phyloP scores from a whole-genome alignment of 2,329 filamentous ascomycete species.

The Xylariaceae sp. region DNA sequence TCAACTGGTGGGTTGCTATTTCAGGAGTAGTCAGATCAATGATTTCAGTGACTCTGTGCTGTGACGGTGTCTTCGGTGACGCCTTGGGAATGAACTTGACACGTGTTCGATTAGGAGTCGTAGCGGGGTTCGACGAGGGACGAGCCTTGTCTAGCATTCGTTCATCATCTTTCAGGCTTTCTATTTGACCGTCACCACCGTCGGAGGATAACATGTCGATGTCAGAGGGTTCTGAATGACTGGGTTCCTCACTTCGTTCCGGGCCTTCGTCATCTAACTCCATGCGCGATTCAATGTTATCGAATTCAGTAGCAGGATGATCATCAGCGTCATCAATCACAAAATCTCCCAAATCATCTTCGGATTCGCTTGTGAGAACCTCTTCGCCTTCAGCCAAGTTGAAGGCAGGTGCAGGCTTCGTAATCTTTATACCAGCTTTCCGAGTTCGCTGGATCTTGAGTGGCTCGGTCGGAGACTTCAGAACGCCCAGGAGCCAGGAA shows the following conservation, averaged over 20 bases:
- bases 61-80: slow-evolving; percentile 13
- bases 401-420: slow-evolving; percentile 3
- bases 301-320: not conserved
- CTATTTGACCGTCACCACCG: not conserved
- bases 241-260: not conserved
- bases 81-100: not conserved
- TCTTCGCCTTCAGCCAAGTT: slow-evolving; percentile 42
- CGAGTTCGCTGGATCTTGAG: slow-evolving; percentile 32
- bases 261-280: slow-evolving; percentile 7
- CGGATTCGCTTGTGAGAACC: slow-evolving; percentile 46
- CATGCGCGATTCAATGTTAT: not conserved
- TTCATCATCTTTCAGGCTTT: not conserved
- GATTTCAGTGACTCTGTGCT: slow-evolving; percentile 5
- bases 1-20: slow-evolving; percentile 4
- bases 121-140: not conserved
- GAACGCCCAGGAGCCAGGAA: slow-evolving; percentile 45
- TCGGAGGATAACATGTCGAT: not conserved
- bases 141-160: not conserved
- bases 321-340: slow-evolving; percentile 39
- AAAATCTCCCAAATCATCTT: slow-evolving; percentile 46
- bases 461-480: slow-evolving; percentile 40
- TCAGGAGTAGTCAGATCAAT: slow-evolving; percentile 21
- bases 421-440: slow-evolving; percentile 15
- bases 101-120: not conserved
- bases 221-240: not conserved